A percentile compares a stretch with the other conserved stretches of the same genome.
Evolutionary conservation across 116 monocot species (phyloP).

Genomic region (Trichopus zeylanicus): DNA sequence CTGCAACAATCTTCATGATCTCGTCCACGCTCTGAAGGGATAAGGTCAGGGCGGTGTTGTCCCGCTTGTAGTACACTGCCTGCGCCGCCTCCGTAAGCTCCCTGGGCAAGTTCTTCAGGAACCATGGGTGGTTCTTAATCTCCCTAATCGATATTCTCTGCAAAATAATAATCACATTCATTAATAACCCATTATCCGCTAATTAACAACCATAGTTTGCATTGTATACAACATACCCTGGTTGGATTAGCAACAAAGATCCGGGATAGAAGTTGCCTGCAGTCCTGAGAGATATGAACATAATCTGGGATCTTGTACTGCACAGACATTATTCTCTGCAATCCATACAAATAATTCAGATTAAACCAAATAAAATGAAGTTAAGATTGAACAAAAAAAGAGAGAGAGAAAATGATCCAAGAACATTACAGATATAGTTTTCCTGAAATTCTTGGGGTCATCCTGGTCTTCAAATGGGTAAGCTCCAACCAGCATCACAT

Average conservation of each 20-base stretch:
- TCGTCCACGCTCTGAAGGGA: constrained; percentile 55
- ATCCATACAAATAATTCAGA: neutral
- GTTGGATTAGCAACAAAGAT: constrained; percentile 69
- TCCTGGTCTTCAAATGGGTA: constrained; percentile 92
- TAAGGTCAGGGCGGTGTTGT: constrained; percentile 34
- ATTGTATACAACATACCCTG: constrained; percentile 28
- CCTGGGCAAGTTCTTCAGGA: constrained; percentile 81
- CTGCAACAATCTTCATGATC: constrained; percentile 70
- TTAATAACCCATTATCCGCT: neutral
- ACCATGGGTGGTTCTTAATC: constrained; percentile 81
- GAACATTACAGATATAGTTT: constrained; percentile 75
- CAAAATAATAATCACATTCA: neutral
- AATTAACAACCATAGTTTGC: neutral
- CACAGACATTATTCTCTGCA: constrained; percentile 75
- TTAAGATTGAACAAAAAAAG: neutral
- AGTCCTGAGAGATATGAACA: constrained; percentile 67
- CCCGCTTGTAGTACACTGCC: constrained; percentile 58
- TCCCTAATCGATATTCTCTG: constrained; percentile 78
- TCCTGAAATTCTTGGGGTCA: constrained; percentile 88
- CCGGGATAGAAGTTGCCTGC: constrained; percentile 66
- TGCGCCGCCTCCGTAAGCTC: constrained; percentile 62
- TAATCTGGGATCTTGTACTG: constrained; percentile 85
- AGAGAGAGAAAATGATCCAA: neutral
- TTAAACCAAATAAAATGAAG: no score
- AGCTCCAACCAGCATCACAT: constrained; percentile 92